phyloP scores from a whole-genome alignment of 345 rosid genomes.

The Eucalyptus camaldulensis region DNA sequence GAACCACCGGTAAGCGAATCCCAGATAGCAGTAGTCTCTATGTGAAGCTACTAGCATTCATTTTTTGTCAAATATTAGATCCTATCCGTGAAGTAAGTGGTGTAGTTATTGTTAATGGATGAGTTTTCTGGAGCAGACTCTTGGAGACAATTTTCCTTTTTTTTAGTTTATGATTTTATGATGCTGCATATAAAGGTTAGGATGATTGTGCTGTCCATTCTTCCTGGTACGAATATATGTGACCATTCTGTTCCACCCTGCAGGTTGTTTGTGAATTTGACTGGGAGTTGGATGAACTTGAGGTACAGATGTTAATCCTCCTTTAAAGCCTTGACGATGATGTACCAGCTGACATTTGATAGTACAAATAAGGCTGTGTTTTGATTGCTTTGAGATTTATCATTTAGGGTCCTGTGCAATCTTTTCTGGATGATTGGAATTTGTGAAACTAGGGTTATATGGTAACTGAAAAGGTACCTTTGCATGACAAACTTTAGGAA shows the following conservation, averaged over 20 bases:
- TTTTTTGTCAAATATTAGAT: neutral
- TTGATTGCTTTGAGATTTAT: neutral
- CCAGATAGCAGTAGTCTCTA: neutral
- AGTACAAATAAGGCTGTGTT: neutral
- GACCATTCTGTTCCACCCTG: slow-evolving; percentile 12
- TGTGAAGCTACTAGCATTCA: neutral
- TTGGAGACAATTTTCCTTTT: neutral
- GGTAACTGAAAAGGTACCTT: neutral
- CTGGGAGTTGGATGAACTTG: slow-evolving; percentile 84
- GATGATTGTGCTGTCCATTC: neutral
- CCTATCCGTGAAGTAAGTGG: neutral
- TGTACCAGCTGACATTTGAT: neutral
- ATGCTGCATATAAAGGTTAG: neutral
- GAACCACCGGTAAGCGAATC: slow-evolving; percentile 71
- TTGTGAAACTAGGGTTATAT: neutral
- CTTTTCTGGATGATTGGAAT: neutral
- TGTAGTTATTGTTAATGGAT: neutral
- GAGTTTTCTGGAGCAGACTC: neutral
- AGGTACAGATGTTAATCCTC: slow-evolving; percentile 28
- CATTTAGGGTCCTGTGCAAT: neutral
- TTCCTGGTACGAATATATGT: neutral
- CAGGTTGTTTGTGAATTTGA: slow-evolving; percentile 94
- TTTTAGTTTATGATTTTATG: neutral
- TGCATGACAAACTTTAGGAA: neutral
- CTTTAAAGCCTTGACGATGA: neutral